Conservation (phyloP, 2,329 filamentous ascomycete genomes). For the Epichloe festucae region DNA sequence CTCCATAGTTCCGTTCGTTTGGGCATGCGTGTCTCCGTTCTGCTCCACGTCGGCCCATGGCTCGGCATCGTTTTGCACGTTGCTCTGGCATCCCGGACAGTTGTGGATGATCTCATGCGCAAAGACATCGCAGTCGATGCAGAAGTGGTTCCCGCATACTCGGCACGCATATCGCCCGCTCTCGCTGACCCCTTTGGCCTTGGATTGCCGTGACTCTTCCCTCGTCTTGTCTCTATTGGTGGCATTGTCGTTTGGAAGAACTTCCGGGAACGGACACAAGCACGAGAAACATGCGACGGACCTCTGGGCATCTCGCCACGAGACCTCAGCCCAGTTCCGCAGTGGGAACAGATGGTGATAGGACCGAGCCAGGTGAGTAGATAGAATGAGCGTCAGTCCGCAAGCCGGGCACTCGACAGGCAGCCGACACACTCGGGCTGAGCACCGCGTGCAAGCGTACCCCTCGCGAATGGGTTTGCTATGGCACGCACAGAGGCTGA, state of each 20-base stretch:
- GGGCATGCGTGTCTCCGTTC: conserved; percentile 19
- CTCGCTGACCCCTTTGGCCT: conserved; percentile 59
- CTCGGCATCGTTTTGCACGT: conserved; percentile 11
- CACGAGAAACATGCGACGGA: conserved; percentile 68
- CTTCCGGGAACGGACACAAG: conserved; percentile 53
- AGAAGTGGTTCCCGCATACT: conserved; percentile 83
- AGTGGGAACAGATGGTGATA: conserved; percentile 90
- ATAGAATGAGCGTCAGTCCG: conserved; percentile 82
- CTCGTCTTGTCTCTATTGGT: conserved; percentile 10
- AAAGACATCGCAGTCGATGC: conserved; percentile 95
- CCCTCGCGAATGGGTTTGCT: conserved; percentile 70
- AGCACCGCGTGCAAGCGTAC: conserved; percentile 83
- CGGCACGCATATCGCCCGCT: conserved; percentile 81
- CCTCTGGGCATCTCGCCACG: conserved; percentile 57
- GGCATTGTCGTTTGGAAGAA: conserved; percentile 17
- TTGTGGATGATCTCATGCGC: conserved; percentile 92
- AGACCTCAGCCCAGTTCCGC: conserved; percentile 79
- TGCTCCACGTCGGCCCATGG: conserved; percentile 18
- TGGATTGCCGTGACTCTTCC: conserved; percentile 12
- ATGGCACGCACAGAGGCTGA: conserved; percentile 82
- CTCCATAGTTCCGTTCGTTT: conserved; percentile 30
- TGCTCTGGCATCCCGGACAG: conserved; percentile 74
- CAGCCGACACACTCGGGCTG: conserved; percentile 75
- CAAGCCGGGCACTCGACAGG: conserved; percentile 88
- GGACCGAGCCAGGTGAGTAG: conserved; percentile 82